phyloP scores from a whole-genome alignment of 2,329 filamentous ascomycete species.

The Beauveria caledonica region DNA sequence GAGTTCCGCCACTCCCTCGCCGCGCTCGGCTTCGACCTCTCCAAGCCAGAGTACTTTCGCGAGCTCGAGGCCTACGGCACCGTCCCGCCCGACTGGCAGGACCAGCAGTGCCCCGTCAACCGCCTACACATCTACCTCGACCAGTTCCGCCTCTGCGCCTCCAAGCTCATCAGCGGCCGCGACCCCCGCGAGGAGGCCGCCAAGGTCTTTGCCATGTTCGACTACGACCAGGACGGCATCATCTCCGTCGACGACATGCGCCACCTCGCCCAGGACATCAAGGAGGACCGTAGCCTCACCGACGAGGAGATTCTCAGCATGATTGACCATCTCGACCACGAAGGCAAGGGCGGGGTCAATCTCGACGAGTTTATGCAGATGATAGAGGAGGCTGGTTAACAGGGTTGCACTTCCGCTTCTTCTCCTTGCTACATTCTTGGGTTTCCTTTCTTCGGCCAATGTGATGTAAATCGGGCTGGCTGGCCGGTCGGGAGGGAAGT shows the following conservation, averaged over 20 bases:
- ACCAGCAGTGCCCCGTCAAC: slow-evolving; percentile 33
- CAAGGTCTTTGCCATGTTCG: slow-evolving; percentile 87
- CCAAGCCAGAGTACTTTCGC: slow-evolving; percentile 74
- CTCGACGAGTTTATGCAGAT: slow-evolving; percentile 62
- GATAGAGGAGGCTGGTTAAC: slow-evolving; percentile 38
- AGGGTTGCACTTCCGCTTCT: not conserved
- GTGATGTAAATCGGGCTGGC: no score
- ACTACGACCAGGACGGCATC: slow-evolving; percentile 82
- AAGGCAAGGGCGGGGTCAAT: slow-evolving; percentile 75
- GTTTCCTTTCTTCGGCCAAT: not conserved
- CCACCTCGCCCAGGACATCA: slow-evolving; percentile 80
- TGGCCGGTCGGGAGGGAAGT: not conserved
- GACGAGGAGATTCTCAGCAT: slow-evolving; percentile 90
- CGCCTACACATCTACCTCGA: slow-evolving; percentile 42
- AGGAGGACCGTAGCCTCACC: slow-evolving; percentile 69
- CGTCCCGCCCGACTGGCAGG: slow-evolving; percentile 52
- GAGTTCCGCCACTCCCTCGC: slow-evolving; percentile 96
- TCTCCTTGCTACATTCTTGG: not conserved
- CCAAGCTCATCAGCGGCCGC: slow-evolving; percentile 69
- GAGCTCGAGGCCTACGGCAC: slow-evolving; percentile 77
- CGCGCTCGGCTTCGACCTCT: slow-evolving; percentile 85
- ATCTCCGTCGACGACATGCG: slow-evolving; percentile 85
- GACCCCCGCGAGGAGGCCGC: slow-evolving; percentile 88
- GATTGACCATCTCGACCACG: slow-evolving; percentile 97
- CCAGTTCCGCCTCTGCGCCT: slow-evolving; percentile 61